Percentiles rank a stretch among this genome's conserved stretches.
Evolutionary conservation across 345 rosid genomes (phyloP).

Genomic region (Garcia nutans): DNA sequence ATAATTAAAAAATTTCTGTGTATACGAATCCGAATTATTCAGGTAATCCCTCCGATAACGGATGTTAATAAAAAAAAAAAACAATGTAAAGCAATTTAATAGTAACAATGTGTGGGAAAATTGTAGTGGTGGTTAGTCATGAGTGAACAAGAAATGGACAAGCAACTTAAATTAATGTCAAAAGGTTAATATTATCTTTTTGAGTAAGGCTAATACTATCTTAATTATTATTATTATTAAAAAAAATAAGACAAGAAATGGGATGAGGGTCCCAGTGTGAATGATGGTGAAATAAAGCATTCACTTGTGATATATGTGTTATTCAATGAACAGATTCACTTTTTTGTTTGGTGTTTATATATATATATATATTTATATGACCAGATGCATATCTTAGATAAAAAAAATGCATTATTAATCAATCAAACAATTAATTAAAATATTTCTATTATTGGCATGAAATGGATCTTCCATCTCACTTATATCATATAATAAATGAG

Average conservation of each 20-base stretch:
- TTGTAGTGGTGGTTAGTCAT: background rate
- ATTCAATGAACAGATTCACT: background rate
- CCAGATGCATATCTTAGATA: background rate
- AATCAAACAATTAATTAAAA: too few species aligned
- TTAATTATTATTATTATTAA: too few species aligned
- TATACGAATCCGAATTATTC: too few species aligned
- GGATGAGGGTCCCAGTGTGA: slow-evolving; percentile 1
- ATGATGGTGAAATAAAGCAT: background rate
- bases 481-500: too few species aligned
- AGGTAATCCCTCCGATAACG: too few species aligned
- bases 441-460: too few species aligned
- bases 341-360: background rate
- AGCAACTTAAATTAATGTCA: slow-evolving; percentile 8
- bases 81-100: too few species aligned
- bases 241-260: background rate
- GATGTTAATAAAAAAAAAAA: too few species aligned
- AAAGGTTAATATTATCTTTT: slow-evolving; percentile 1
- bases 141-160: background rate
- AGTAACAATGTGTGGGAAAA: too few species aligned
- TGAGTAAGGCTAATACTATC: too few species aligned
- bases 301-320: background rate
- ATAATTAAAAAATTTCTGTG: too few species aligned
- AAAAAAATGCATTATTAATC: background rate
- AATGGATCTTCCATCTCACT: too few species aligned
- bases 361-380: background rate